phyloP scores from a whole-genome alignment of 1,284 basidiomycete genomes.

The Lignosus rhinocerotis region DNA sequence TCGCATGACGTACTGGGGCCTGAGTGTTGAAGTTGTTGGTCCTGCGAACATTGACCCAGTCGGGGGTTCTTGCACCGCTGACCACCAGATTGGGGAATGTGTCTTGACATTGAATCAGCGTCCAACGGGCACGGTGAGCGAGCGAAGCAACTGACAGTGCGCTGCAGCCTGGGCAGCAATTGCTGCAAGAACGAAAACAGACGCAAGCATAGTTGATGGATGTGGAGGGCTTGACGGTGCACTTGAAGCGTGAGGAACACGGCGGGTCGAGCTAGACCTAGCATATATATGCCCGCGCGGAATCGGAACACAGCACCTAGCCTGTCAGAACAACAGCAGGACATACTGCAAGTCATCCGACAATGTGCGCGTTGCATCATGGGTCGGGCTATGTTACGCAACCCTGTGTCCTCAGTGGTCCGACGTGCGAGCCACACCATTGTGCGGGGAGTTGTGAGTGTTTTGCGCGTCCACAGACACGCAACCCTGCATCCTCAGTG shows the following conservation, averaged over 20 bases:
- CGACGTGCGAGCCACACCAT: neutral
- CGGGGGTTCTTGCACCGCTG: constrained; percentile 12
- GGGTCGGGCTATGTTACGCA: neutral
- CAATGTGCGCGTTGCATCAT: neutral
- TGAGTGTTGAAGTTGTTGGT: constrained; percentile 44
- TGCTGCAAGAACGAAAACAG: constrained; percentile 4
- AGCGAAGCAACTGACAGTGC: constrained; percentile 4
- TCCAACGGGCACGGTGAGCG: no score
- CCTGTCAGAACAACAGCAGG: neutral
- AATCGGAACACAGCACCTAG: neutral
- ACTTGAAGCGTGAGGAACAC: neutral
- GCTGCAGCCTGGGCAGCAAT: constrained; percentile 9
- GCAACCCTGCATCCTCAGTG: neutral
- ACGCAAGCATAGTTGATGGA: constrained; percentile 4
- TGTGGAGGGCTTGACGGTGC: neutral
- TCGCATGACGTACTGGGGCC: constrained; percentile 34
- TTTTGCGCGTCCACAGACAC: neutral
- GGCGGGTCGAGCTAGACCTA: neutral
- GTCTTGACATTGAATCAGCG: constrained; percentile 9
- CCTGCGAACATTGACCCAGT: constrained; percentile 46
- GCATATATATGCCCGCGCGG: neutral
- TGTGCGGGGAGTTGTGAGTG: neutral
- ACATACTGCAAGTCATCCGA: neutral
- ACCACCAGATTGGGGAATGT: constrained; percentile 31
- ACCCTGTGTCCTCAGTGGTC: neutral